Conservation (phyloP, 176 grass and related monocot genomes). For the barley (Hordeum vulgare) region DNA sequence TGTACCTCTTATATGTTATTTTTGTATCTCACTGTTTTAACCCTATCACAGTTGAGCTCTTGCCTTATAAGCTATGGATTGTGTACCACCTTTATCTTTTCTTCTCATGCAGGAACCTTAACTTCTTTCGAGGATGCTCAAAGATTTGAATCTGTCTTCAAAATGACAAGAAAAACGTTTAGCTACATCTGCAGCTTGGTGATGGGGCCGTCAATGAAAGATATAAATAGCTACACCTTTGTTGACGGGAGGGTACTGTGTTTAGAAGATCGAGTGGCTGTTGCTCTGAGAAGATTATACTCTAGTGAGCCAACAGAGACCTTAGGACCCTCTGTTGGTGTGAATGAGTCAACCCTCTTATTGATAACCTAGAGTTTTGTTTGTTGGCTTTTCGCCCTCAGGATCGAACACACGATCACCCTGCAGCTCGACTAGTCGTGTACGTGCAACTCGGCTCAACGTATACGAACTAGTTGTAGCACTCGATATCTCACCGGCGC, state of each 20-base stretch:
- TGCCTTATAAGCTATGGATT: no score
- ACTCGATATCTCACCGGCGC: no score
- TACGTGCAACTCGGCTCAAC: no score
- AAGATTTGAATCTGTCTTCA: not conserved
- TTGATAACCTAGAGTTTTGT: conserved; percentile 53
- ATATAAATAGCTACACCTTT: not conserved
- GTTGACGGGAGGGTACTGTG: not conserved
- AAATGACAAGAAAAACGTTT: not conserved
- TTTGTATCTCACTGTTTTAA: no score
- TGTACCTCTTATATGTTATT: no score
- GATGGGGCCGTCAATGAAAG: not conserved
- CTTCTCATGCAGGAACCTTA: not conserved
- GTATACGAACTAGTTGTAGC: no score
- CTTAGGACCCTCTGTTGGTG: not conserved
- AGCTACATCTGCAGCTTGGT: not conserved
- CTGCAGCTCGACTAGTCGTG: no score
- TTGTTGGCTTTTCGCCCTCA: no score
- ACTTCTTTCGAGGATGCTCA: not conserved
- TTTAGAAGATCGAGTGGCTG: conserved; percentile 32
- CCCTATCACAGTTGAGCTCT: no score
- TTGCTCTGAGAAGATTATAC: not conserved
- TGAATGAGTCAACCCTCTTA: conserved; percentile 47
- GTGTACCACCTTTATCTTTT: not conserved
- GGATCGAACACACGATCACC: no score
- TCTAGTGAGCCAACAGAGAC: not conserved